These are phyloP conservation scores for Castanea sativa DNA, from an alignment of 306 rosid genomes.

Conservation along the genomic window DNA sequence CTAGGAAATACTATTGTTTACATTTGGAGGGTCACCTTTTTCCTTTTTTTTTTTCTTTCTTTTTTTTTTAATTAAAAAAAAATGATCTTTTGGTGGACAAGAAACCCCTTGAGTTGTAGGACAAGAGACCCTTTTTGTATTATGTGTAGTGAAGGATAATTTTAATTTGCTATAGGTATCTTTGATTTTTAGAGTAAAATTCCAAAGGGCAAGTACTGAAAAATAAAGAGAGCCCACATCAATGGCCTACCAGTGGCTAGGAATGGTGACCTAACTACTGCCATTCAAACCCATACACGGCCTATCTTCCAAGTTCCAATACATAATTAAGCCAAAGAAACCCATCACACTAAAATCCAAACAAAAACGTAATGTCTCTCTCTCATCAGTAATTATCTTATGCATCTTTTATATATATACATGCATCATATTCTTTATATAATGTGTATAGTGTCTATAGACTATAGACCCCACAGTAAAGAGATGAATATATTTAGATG, in stretches of 20 bases:
- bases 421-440: no score
- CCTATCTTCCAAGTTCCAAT: conserved; percentile 1
- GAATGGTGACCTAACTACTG: conserved; percentile 53
- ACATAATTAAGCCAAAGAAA: neutral
- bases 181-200: neutral
- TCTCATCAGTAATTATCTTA: neutral
- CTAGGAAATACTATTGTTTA: neutral
- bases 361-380: conserved; percentile 1
- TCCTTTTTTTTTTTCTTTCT: neutral
- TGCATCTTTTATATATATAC: no score
- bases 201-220: neutral
- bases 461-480: no score
- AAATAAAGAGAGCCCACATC: conserved; percentile 37
- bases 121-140: neutral
- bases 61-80: no score
- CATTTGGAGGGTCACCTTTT: neutral
- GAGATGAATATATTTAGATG: no score
- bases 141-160: neutral
- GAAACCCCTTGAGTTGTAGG: neutral
- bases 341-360: neutral
- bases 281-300: conserved; percentile 9
- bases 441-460: no score
- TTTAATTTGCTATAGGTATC: neutral
- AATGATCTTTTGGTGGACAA: neutral
- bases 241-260: conserved; percentile 37